Conservation (phyloP, 768 basidiomycete genomes). For the Tricholoma terreum region DNA sequence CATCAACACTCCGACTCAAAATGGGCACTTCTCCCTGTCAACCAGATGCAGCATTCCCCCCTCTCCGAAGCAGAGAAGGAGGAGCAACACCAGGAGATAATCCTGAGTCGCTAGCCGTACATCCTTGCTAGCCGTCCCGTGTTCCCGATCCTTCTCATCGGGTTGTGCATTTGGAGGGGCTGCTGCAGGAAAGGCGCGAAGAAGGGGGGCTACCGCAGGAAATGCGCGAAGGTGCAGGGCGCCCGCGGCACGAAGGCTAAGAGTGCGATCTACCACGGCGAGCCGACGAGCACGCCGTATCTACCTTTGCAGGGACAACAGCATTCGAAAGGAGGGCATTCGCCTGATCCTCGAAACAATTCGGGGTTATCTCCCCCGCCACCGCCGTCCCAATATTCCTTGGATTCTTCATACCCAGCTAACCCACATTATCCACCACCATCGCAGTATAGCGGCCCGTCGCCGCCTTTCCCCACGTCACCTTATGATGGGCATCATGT, state of each 20-base stretch:
- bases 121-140: constrained; percentile 61
- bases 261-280: constrained; percentile 20
- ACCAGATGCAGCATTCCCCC: constrained; percentile 60
- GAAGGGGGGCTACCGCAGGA: too few species aligned
- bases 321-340: constrained; percentile 6
- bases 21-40: constrained; percentile 58
- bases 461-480: background rate
- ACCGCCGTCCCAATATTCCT: constrained; percentile 13
- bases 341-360: constrained; percentile 4
- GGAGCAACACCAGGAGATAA: constrained; percentile 57
- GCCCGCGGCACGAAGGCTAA: constrained; percentile 14
- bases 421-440: background rate
- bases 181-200: constrained; percentile 43
- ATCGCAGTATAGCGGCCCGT: constrained; percentile 1
- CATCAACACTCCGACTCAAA: constrained; percentile 52
- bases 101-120: constrained; percentile 72
- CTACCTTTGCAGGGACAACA: constrained; percentile 26
- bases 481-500: constrained; percentile 1
- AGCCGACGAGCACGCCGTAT: constrained; percentile 28
- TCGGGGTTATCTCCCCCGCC: constrained; percentile 5
- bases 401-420: constrained; percentile 6
- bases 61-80: constrained; percentile 64
- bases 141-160: constrained; percentile 42
- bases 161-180: constrained; percentile 57
- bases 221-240: too few species aligned